A percentile compares a stretch with the other conserved stretches of the same genome.
phyloP scores from a whole-genome alignment of 768 basidiomycete species.

The Chalciporus sphaerocephalus region DNA sequence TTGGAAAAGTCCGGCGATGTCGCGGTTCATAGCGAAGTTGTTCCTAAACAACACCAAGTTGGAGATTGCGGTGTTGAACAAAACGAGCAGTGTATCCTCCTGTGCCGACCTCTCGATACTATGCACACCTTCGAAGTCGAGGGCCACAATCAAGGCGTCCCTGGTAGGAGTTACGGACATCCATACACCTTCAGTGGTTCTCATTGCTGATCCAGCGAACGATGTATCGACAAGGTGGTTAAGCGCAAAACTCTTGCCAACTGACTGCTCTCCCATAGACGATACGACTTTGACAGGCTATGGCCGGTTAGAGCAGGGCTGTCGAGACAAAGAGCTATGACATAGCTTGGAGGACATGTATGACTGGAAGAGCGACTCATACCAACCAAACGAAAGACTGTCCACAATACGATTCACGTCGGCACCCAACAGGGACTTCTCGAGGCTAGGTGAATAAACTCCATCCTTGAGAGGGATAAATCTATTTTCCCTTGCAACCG shows the following conservation, averaged over 20 bases:
- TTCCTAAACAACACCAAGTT: conserved; percentile 64
- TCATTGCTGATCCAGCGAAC: conserved; percentile 62
- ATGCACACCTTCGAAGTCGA: conserved; percentile 67
- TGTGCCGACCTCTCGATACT: conserved; percentile 61
- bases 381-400: conserved; percentile 57
- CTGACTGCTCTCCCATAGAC: conserved; percentile 67
- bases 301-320: background rate
- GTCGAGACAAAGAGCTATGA: background rate
- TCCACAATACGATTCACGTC: conserved; percentile 57
- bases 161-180: conserved; percentile 62
- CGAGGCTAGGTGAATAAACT: conserved; percentile 45
- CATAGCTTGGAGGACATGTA: conserved; percentile 55
- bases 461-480: conserved; percentile 61
- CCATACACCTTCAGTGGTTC: conserved; percentile 65
- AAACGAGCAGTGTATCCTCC: conserved; percentile 58
- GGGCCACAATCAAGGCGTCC: conserved; percentile 49
- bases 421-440: conserved; percentile 53
- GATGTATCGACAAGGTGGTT: conserved; percentile 63
- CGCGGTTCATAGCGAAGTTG: conserved; percentile 58
- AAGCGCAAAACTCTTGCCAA: conserved; percentile 56
- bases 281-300: conserved; percentile 63
- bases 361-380: conserved; percentile 58
- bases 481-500: conserved; percentile 55
- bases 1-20: conserved; percentile 59
- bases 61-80: conserved; percentile 64